phyloP scores from a whole-genome alignment of 2,329 filamentous ascomycete species.

The Pseudodiploospora longispora region DNA sequence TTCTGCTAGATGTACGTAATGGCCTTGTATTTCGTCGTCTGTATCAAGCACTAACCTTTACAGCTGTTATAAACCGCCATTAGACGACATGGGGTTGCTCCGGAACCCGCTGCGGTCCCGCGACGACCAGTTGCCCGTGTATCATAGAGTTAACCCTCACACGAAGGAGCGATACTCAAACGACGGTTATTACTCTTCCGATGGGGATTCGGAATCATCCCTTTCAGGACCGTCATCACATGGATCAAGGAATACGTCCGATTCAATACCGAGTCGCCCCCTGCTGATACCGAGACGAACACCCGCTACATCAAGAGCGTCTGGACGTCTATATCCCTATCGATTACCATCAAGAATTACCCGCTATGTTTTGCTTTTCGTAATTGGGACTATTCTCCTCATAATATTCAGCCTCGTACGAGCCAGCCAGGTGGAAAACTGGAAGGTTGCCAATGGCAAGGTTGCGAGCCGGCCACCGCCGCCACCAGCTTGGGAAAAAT shows the following conservation, averaged over 20 bases:
- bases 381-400: constrained; percentile 61
- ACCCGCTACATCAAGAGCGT: constrained; percentile 11
- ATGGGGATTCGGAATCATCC: constrained; percentile 35
- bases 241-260: constrained; percentile 48
- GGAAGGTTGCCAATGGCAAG: constrained; percentile 47
- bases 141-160: constrained; percentile 31
- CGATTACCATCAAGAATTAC: constrained; percentile 65
- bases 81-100: constrained; percentile 40
- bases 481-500: constrained; percentile 73
- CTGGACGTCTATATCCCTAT: constrained; percentile 36
- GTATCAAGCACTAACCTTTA: too few relatives aligned
- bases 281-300: constrained; percentile 36
- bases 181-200: constrained; percentile 40
- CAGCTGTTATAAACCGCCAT: background rate
- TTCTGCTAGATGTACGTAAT: too few relatives aligned
- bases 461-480: constrained; percentile 40
- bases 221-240: constrained; percentile 37
- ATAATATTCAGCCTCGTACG: constrained; percentile 71
- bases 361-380: constrained; percentile 66
- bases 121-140: constrained; percentile 41
- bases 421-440: constrained; percentile 64
- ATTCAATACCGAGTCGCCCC: constrained; percentile 32
- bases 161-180: constrained; percentile 46
- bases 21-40: too few relatives aligned
- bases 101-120: constrained; percentile 40